phyloP scores from a whole-genome alignment of 805 yeast genomes.

The Schizosaccharomyces octosporus region DNA sequence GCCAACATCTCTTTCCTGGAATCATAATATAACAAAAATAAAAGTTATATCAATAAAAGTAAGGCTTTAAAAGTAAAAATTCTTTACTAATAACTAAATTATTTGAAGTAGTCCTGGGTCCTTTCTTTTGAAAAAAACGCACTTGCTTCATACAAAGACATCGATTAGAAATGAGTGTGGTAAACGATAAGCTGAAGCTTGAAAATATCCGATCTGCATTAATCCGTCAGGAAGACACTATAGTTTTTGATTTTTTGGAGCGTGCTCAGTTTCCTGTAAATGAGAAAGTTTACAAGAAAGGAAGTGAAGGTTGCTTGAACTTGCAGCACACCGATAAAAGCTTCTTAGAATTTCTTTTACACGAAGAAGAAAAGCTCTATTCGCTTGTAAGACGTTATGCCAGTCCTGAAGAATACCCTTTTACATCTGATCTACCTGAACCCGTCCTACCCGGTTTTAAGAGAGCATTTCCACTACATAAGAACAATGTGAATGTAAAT shows the following conservation, averaged over 20 bases:
- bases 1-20: no score
- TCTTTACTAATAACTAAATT: no score
- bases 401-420: slow-evolving; percentile 85
- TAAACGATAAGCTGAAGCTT: slow-evolving; percentile 25
- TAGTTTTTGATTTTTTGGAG: slow-evolving; percentile 76
- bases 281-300: slow-evolving; percentile 43
- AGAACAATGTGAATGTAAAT: slow-evolving; percentile 56
- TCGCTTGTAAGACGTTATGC: slow-evolving; percentile 44
- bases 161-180: not conserved
- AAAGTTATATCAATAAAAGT: no score
- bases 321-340: slow-evolving; percentile 55
- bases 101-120: no score
- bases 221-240: slow-evolving; percentile 88
- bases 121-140: no score
- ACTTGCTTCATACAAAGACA: not conserved
- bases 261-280: slow-evolving; percentile 67
- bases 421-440: slow-evolving; percentile 37
- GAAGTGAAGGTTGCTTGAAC: slow-evolving; percentile 16
- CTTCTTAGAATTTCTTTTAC: slow-evolving; percentile 64
- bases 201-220: slow-evolving; percentile 62
- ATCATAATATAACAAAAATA: no score
- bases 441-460: slow-evolving; percentile 60
- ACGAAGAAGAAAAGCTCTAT: slow-evolving; percentile 49
- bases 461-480: slow-evolving; percentile 55
- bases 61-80: no score